Evolutionary conservation across 2,329 filamentous ascomycete genomes (phyloP).

Genomic region (Verticillium longisporum): DNA sequence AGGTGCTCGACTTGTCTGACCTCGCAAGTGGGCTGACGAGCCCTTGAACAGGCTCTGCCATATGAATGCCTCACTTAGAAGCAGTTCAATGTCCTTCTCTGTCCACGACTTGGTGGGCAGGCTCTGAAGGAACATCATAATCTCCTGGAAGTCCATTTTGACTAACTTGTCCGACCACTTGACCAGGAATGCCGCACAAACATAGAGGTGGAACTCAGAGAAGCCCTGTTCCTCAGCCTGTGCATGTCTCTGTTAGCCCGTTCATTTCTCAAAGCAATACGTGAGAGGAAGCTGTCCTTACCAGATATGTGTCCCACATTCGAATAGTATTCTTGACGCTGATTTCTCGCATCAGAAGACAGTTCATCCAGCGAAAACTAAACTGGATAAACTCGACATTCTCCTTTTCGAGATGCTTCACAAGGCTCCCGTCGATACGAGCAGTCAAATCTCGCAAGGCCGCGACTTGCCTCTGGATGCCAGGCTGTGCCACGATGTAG

Average conservation of each 20-base stretch:
- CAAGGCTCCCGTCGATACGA: slow-evolving; percentile 76
- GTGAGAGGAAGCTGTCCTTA: slow-evolving; percentile 34
- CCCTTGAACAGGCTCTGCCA: slow-evolving; percentile 98
- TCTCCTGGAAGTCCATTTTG: slow-evolving; percentile 96
- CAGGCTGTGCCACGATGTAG: slow-evolving; percentile 95
- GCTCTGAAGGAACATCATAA: slow-evolving; percentile 99
- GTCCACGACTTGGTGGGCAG: slow-evolving; percentile 92
- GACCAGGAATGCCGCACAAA: slow-evolving; percentile 94
- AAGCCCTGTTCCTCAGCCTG: slow-evolving; percentile 98
- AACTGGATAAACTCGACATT: slow-evolving; percentile 99
- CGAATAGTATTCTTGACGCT: slow-evolving; percentile 93
- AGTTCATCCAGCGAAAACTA: slow-evolving; percentile 99
- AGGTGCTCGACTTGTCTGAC: slow-evolving; percentile 33
- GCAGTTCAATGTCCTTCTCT: slow-evolving; percentile 93
- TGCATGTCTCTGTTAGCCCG: slow-evolving; percentile 2
- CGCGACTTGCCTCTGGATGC: slow-evolving; percentile 89
- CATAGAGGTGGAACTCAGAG: slow-evolving; percentile 96
- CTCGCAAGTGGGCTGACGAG: slow-evolving; percentile 79
- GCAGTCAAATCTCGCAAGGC: slow-evolving; percentile 85
- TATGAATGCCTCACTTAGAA: slow-evolving; percentile 94
- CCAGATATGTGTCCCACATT: slow-evolving; percentile 99
- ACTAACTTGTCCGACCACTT: slow-evolving; percentile 96
- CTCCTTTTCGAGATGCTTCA: slow-evolving; percentile 83
- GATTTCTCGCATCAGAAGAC: slow-evolving; percentile 93
- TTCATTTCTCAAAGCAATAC: no score